phyloP scores from a whole-genome alignment of 2,329 filamentous ascomycete genomes.

The Cladosporium sp. region DNA sequence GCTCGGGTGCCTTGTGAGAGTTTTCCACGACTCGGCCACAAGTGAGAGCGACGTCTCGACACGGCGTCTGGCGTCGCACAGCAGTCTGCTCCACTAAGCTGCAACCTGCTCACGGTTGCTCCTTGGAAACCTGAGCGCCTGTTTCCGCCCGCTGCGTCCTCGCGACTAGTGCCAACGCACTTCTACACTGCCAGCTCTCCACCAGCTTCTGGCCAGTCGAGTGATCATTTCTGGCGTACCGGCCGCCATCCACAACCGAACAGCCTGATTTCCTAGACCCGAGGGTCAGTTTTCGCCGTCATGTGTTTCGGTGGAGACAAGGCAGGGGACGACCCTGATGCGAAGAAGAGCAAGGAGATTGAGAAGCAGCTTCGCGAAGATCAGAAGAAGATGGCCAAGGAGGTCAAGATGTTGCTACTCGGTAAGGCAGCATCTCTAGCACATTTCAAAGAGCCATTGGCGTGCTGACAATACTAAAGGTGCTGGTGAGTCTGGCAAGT shows the following conservation, averaged over 20 bases:
- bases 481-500: slow-evolving; percentile 93
- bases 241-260: background rate
- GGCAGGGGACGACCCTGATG: slow-evolving; percentile 46
- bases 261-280: slow-evolving; percentile 5
- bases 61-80: slow-evolving; percentile 13
- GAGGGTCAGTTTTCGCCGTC: slow-evolving; percentile 31
- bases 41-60: slow-evolving; percentile 12
- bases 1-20: slow-evolving; percentile 10
- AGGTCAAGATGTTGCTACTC: slow-evolving; percentile 90
- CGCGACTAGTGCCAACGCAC: background rate
- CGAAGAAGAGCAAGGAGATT: slow-evolving; percentile 65
- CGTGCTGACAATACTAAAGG: slow-evolving; percentile 55
- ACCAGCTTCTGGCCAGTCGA: background rate
- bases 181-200: background rate
- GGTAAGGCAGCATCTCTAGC: slow-evolving; percentile 55
- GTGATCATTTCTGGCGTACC: background rate
- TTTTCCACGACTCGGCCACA: slow-evolving; percentile 16
- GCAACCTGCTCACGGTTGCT: slow-evolving; percentile 2
- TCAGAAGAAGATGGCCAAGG: slow-evolving; percentile 80
- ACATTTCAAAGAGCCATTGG: background rate
- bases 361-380: slow-evolving; percentile 83
- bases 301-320: slow-evolving; percentile 54
- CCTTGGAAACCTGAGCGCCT: slow-evolving; percentile 10
- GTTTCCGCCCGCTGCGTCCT: slow-evolving; percentile 12
- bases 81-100: slow-evolving; percentile 14